Evolutionary conservation across 2,329 filamentous ascomycete genomes (phyloP).

Genomic region (Pestalotiopsis sp.): DNA sequence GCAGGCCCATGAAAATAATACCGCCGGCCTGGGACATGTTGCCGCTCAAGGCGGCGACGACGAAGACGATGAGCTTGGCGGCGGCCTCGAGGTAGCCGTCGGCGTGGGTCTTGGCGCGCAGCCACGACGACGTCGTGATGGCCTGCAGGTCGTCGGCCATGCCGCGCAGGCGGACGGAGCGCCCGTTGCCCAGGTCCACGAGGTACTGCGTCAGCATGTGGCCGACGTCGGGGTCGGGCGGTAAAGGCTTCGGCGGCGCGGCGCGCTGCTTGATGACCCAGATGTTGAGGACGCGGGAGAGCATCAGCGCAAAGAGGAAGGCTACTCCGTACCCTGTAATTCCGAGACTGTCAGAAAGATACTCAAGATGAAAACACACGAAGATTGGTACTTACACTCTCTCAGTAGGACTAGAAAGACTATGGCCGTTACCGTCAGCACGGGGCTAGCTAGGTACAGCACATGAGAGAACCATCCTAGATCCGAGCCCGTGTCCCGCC

Average conservation of each 20-base stretch:
- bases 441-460: slow-evolving; percentile 50
- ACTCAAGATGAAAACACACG: not conserved
- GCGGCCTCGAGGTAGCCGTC: slow-evolving; percentile 56
- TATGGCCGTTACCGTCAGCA: slow-evolving; percentile 48
- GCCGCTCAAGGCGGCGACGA: slow-evolving; percentile 56
- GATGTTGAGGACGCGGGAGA: slow-evolving; percentile 59
- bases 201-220: slow-evolving; percentile 47
- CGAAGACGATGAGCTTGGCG: slow-evolving; percentile 61
- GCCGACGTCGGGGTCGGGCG: slow-evolving; percentile 19
- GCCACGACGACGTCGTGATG: slow-evolving; percentile 60
- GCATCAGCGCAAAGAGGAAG: slow-evolving; percentile 51
- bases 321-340: slow-evolving; percentile 50
- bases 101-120: slow-evolving; percentile 51
- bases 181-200: slow-evolving; percentile 54
- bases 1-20: slow-evolving; percentile 51
- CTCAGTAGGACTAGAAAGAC: slow-evolving; percentile 48
- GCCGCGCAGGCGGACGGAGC: slow-evolving; percentile 57
- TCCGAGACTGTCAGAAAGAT: not conserved
- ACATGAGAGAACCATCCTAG: slow-evolving; percentile 51
- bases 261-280: slow-evolving; percentile 57
- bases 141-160: slow-evolving; percentile 59
- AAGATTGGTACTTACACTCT: slow-evolving; percentile 41
- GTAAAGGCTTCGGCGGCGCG: slow-evolving; percentile 22
- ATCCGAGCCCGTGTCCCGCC: slow-evolving; percentile 34
- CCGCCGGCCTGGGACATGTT: slow-evolving; percentile 58